Percentiles rank a stretch among this genome's conserved stretches.
phyloP scores from a whole-genome alignment of 495 filamentous ascomycete genomes.

The Trichoderma erinaceum region DNA sequence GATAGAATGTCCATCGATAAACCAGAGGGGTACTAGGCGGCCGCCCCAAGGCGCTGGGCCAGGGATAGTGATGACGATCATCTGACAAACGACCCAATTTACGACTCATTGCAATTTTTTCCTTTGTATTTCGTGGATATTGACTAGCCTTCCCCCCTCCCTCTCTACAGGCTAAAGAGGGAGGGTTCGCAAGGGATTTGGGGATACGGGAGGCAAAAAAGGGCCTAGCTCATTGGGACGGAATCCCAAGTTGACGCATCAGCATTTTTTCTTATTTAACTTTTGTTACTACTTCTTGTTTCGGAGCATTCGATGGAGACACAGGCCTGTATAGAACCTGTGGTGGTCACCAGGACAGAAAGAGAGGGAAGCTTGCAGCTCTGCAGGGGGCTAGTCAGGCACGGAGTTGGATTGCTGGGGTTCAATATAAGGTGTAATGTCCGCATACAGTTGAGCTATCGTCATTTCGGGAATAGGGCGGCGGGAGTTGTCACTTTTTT shows the following conservation, averaged over 20 bases:
- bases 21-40: not conserved
- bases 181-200: not conserved
- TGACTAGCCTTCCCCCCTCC: not conserved
- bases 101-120: not conserved
- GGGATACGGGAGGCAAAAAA: not conserved
- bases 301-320: not conserved
- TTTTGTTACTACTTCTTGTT: not conserved
- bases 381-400: not conserved
- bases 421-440: conserved; percentile 1
- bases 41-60: not conserved
- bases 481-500: not conserved
- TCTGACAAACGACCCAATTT: conserved; percentile 1
- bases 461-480: conserved; percentile 1
- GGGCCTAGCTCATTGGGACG: not conserved
- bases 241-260: not conserved
- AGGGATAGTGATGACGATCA: not conserved
- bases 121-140: not conserved
- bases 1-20: not conserved
- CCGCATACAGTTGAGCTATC: conserved; percentile 2
- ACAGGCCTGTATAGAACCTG: not conserved
- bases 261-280: not conserved
- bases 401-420: not conserved
- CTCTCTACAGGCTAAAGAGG: not conserved
- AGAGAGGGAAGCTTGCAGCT: not conserved
- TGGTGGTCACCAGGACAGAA: not conserved